Conservation (phyloP, 805 yeast genomes). For the Suhomyces pyralidae region DNA sequence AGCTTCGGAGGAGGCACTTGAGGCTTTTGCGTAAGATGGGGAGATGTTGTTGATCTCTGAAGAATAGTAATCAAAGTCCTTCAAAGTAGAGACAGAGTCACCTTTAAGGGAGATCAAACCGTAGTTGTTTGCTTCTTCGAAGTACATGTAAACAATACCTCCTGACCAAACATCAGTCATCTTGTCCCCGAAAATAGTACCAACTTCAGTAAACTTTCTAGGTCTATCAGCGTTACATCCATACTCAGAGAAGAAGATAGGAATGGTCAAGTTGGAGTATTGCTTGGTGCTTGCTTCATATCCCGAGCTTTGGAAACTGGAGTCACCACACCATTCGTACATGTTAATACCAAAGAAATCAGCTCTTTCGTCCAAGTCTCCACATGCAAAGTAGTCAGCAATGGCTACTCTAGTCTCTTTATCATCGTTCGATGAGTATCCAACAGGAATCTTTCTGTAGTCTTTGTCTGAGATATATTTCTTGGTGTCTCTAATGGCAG, state of each 20-base stretch:
- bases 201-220: constrained; percentile 73
- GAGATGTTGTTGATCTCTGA: constrained; percentile 33
- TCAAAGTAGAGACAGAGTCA: constrained; percentile 14
- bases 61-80: constrained; percentile 30
- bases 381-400: constrained; percentile 87
- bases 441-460: constrained; percentile 85
- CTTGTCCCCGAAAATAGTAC: constrained; percentile 57
- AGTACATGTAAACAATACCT: constrained; percentile 90
- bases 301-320: constrained; percentile 61
- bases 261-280: constrained; percentile 69
- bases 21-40: constrained; percentile 36
- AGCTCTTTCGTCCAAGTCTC: constrained; percentile 57
- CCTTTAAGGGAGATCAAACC: constrained; percentile 63
- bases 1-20: constrained; percentile 32
- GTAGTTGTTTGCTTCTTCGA: constrained; percentile 77
- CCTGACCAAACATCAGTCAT: constrained; percentile 95
- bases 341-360: constrained; percentile 84
- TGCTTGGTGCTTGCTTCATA: constrained; percentile 69
- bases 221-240: constrained; percentile 79
- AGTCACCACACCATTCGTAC: constrained; percentile 83
- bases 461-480: constrained; percentile 61
- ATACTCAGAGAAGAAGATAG: constrained; percentile 83
- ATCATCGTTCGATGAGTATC: constrained; percentile 91
- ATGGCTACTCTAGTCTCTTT: constrained; percentile 70
- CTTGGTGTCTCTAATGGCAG: constrained; percentile 89